phyloP scores from a whole-genome alignment of 768 basidiomycete genomes.

The Cystofilobasidium capitatum region DNA sequence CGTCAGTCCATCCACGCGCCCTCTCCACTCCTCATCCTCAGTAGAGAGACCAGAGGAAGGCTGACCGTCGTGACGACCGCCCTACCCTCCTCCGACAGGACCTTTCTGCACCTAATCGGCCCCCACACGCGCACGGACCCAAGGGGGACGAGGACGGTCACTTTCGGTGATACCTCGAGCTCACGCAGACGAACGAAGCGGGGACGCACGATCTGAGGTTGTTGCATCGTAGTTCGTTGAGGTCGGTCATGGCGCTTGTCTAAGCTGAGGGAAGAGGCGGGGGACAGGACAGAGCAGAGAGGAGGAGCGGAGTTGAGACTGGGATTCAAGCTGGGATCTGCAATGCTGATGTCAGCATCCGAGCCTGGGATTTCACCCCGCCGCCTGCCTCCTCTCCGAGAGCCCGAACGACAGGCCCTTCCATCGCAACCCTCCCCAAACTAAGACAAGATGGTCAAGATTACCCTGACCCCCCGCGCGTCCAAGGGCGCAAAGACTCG shows the following conservation, averaged over 20 bases:
- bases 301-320: too few species aligned
- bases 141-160: too few species aligned
- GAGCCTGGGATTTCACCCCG: too few species aligned
- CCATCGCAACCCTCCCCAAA: too few species aligned
- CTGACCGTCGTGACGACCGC: conserved; percentile 24
- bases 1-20: neutral
- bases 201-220: conserved; percentile 13
- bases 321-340: too few species aligned
- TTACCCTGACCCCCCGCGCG: conserved; percentile 49
- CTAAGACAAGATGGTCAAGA: conserved; percentile 43
- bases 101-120: conserved; percentile 21
- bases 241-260: neutral
- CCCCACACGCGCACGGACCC: too few species aligned
- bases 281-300: too few species aligned
- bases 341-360: too few species aligned
- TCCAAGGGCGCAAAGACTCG: conserved; percentile 34
- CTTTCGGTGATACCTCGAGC: too few species aligned
- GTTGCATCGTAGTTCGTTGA: conserved; percentile 24
- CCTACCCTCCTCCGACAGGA: conserved; percentile 17
- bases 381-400: too few species aligned
- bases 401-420: too few species aligned
- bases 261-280: too few species aligned
- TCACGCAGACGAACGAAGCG: neutral
- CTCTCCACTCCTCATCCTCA: neutral
- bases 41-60: neutral